phyloP scores from a whole-genome alignment of 805 yeast genomes.

The Suhomyces faveliae region DNA sequence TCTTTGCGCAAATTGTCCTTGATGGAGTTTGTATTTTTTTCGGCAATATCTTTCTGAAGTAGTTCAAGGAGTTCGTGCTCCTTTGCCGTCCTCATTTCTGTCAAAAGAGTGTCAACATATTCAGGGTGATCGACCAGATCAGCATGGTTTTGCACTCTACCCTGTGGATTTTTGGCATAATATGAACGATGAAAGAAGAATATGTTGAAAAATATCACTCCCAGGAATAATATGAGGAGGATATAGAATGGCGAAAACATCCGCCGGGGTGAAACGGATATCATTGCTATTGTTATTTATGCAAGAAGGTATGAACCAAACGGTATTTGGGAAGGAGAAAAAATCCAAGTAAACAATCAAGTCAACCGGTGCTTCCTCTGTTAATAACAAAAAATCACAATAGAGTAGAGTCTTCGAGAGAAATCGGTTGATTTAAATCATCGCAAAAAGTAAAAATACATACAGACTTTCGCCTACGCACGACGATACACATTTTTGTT shows the following conservation, averaged over 20 bases:
- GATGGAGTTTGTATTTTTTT: slow-evolving; percentile 9
- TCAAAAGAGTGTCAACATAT: slow-evolving; percentile 6
- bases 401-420: background rate
- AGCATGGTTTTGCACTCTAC: background rate
- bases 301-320: background rate
- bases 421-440: background rate
- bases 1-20: slow-evolving; percentile 7
- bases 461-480: background rate
- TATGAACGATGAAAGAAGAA: slow-evolving; percentile 6
- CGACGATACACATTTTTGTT: background rate
- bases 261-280: slow-evolving; percentile 11
- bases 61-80: slow-evolving; percentile 10
- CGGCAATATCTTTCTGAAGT: slow-evolving; percentile 9
- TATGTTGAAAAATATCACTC: slow-evolving; percentile 10
- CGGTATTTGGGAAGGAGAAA: background rate
- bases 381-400: background rate
- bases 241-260: slow-evolving; percentile 12
- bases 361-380: background rate
- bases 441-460: background rate
- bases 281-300: background rate
- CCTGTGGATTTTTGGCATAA: background rate
- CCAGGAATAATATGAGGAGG: slow-evolving; percentile 7
- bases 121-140: slow-evolving; percentile 10
- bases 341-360: background rate
- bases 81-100: slow-evolving; percentile 9